Conservation (phyloP, 495 filamentous ascomycete genomes). For the Xylaria palmicola region DNA sequence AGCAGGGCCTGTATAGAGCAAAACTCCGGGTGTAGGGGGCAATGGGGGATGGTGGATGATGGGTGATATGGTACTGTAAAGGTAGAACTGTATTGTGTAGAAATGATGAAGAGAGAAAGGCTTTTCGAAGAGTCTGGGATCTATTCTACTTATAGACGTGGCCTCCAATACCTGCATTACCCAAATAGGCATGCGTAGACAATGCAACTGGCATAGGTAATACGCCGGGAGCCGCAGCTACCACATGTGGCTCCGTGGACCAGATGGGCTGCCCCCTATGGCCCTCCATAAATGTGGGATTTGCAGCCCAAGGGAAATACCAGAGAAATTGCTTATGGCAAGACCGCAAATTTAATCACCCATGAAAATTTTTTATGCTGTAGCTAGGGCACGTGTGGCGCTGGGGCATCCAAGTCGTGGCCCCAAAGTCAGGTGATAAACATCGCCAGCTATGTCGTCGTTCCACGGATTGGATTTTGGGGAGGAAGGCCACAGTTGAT, state of each 20-base stretch:
- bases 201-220: no score
- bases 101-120: no score
- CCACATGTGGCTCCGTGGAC: no score
- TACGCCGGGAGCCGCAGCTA: no score
- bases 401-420: background rate
- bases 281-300: no score
- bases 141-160: no score
- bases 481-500: background rate
- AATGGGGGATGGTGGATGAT: background rate
- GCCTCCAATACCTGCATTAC: no score
- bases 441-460: conserved; percentile 11
- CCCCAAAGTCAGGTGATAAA: background rate
- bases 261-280: no score
- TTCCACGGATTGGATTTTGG: background rate
- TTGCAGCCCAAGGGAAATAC: background rate
- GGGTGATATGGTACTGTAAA: no score
- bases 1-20: background rate
- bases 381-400: background rate
- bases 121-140: no score
- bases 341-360: background rate
- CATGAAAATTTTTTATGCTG: background rate
- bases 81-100: no score
- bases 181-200: no score
- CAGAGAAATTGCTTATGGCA: background rate
- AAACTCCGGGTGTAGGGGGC: background rate